Conservation (phyloP, 2,329 filamentous ascomycete genomes). For the Neopestalotiopsis sp. region DNA sequence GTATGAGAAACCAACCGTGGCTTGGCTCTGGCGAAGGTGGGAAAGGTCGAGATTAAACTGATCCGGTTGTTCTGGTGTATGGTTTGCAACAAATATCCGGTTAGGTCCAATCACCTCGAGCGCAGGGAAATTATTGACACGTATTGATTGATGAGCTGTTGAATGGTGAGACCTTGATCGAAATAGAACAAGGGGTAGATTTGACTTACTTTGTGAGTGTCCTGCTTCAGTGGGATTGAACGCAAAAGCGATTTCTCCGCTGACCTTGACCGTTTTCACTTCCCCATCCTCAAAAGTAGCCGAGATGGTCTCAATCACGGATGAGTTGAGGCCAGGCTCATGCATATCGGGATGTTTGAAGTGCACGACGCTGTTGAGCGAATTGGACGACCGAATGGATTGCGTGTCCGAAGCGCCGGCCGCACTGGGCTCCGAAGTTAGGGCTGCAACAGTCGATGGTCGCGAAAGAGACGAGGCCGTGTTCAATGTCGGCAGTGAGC, state of each 20-base stretch:
- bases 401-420: constrained; percentile 78
- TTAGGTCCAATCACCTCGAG: constrained; percentile 95
- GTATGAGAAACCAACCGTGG: constrained; percentile 89
- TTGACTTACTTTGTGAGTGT: constrained; percentile 52
- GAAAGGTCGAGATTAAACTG: constrained; percentile 80
- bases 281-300: constrained; percentile 79
- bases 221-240: constrained; percentile 68
- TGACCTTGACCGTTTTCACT: constrained; percentile 74
- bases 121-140: constrained; percentile 85
- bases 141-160: constrained; percentile 68
- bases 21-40: constrained; percentile 67
- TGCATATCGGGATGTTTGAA: constrained; percentile 82
- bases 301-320: constrained; percentile 90
- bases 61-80: constrained; percentile 68
- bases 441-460: constrained; percentile 56
- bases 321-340: constrained; percentile 81
- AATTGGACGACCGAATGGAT: constrained; percentile 88
- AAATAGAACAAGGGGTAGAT: constrained; percentile 29
- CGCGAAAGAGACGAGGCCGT: constrained; percentile 42
- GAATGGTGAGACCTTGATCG: constrained; percentile 33
- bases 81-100: constrained; percentile 83
- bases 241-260: constrained; percentile 87
- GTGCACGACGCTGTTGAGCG: constrained; percentile 72
- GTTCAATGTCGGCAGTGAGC: constrained; percentile 42
- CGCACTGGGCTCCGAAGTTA: constrained; percentile 68